Conservation (phyloP, 2,329 filamentous ascomycete species). For the Cordyceps militaris region DNA sequence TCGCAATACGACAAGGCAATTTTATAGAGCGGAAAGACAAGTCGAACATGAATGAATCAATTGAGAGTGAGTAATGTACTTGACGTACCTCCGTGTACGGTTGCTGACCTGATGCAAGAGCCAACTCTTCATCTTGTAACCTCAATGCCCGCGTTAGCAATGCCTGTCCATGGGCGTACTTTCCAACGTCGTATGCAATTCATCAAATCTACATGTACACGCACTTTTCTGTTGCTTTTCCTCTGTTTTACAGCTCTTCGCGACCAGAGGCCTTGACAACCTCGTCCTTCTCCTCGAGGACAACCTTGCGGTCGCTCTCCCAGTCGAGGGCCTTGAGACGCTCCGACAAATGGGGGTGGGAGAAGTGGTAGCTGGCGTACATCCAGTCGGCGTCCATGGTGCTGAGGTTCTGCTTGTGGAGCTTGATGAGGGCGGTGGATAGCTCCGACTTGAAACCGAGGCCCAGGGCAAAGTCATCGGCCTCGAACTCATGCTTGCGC, state of each 20-base stretch:
- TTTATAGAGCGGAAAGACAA: background rate
- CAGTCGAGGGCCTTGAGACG: slow-evolving; percentile 85
- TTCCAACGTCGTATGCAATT: background rate
- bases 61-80: background rate
- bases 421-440: slow-evolving; percentile 83
- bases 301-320: slow-evolving; percentile 52
- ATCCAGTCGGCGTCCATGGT: slow-evolving; percentile 99
- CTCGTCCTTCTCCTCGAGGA: slow-evolving; percentile 32
- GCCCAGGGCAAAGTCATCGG: slow-evolving; percentile 78
- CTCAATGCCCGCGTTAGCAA: background rate
- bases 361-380: slow-evolving; percentile 98
- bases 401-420: slow-evolving; percentile 96
- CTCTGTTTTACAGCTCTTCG: slow-evolving; percentile 53
- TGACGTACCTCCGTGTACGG: background rate
- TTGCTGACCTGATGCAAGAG: background rate
- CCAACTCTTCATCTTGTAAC: background rate
- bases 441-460: slow-evolving; percentile 82
- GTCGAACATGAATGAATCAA: background rate
- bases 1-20: background rate
- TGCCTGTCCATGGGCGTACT: background rate
- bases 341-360: slow-evolving; percentile 92
- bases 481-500: slow-evolving; percentile 92
- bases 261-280: slow-evolving; percentile 66
- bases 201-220: background rate
- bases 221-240: background rate